Evolutionary conservation across 2,329 filamentous ascomycete genomes (phyloP).

Genomic region (Chaetomiaceae sp.): DNA sequence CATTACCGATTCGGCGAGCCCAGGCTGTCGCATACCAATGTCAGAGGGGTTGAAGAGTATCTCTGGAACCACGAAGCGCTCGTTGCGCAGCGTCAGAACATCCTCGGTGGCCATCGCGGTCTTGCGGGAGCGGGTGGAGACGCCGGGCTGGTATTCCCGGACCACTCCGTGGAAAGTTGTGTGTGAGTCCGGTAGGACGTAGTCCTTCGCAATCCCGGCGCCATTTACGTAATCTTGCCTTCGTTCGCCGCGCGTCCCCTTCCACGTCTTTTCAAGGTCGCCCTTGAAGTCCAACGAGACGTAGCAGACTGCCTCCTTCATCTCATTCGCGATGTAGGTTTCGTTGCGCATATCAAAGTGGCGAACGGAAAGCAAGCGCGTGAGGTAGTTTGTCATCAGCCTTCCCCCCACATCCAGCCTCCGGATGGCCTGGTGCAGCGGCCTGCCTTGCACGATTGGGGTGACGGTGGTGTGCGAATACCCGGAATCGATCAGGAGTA

Average conservation of each 20-base stretch:
- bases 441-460: conserved; percentile 74
- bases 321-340: conserved; percentile 87
- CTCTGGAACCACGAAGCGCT: conserved; percentile 86
- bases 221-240: conserved; percentile 47
- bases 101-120: conserved; percentile 59
- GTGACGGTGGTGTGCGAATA: conserved; percentile 92
- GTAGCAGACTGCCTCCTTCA: conserved; percentile 87
- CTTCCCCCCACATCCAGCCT: conserved; percentile 90
- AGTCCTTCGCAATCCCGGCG: conserved; percentile 74
- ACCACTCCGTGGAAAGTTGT: conserved; percentile 60
- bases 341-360: conserved; percentile 97
- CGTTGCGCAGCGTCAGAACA: conserved; percentile 80
- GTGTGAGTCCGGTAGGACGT: conserved; percentile 80
- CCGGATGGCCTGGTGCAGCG: conserved; percentile 75
- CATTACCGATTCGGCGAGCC: conserved; percentile 76
- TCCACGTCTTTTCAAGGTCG: conserved; percentile 83
- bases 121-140: conserved; percentile 50
- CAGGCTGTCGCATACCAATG: conserved; percentile 77
- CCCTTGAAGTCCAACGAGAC: conserved; percentile 70
- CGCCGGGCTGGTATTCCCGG: conserved; percentile 67
- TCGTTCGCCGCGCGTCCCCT: conserved; percentile 61
- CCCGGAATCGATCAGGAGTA: conserved; percentile 86
- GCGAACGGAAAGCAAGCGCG: conserved; percentile 80
- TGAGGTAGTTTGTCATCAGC: conserved; percentile 86
- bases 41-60: conserved; percentile 83